A percentile compares a stretch with the other conserved stretches of the same genome.
Evolutionary conservation across 75 land plant species (phyloP).

Genomic region (Gnetum montanum): DNA sequence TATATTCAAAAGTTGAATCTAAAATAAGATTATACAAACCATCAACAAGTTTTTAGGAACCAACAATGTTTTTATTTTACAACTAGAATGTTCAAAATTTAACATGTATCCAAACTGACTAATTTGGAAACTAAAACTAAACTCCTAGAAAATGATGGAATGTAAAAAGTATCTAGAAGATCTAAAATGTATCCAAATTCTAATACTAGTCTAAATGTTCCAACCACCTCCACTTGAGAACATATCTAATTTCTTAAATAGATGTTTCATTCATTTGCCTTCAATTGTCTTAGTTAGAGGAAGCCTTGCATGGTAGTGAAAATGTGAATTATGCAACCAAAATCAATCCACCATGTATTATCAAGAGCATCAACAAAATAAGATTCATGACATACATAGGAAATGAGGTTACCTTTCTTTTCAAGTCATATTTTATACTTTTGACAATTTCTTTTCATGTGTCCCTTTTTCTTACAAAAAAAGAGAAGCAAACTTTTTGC

Average conservation of each 20-base stretch:
- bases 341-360: constrained; percentile 14
- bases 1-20: not conserved
- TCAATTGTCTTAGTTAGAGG: not conserved
- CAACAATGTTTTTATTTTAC: not conserved
- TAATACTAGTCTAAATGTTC: constrained; percentile 4
- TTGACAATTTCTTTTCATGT: not conserved
- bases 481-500: no score
- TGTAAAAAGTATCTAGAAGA: not conserved
- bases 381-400: constrained; percentile 1
- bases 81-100: not conserved
- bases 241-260: constrained; percentile 1
- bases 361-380: not conserved
- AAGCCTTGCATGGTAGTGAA: constrained; percentile 12
- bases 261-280: not conserved
- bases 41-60: not conserved
- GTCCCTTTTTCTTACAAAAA: not conserved
- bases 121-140: constrained; percentile 5
- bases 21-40: constrained; percentile 4
- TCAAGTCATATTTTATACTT: not conserved
- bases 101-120: not conserved
- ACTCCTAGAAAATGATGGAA: constrained; percentile 2
- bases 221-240: constrained; percentile 1
- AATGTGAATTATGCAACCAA: constrained; percentile 8
- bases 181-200: constrained; percentile 2
- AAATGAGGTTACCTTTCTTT: constrained; percentile 4